A percentile compares a stretch with the other conserved stretches of the same genome.
Evolutionary conservation across 495 filamentous ascomycete genomes (phyloP).

Genomic region (Aspergillus cavernicola): DNA sequence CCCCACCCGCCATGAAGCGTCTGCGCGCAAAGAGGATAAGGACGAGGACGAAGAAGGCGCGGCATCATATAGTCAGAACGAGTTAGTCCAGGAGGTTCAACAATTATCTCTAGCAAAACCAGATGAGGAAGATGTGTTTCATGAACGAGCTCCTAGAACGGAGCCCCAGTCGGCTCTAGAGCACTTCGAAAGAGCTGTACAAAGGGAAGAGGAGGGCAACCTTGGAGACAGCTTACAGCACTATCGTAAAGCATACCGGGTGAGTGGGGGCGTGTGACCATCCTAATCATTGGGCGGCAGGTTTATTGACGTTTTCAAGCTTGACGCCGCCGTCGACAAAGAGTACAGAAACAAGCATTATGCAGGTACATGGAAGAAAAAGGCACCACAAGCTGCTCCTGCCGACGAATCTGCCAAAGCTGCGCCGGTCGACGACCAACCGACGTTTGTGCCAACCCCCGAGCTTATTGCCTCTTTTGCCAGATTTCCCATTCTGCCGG

Average conservation of each 20-base stretch:
- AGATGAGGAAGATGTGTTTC: constrained; percentile 32
- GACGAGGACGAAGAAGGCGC: constrained; percentile 33
- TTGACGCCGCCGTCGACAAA: constrained; percentile 80
- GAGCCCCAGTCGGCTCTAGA: constrained; percentile 80
- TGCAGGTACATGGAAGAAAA: constrained; percentile 53
- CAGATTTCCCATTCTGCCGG: constrained; percentile 57
- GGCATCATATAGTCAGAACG: constrained; percentile 36
- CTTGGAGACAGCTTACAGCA: constrained; percentile 85
- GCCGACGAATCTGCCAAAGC: constrained; percentile 51
- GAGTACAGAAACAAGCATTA: constrained; percentile 90
- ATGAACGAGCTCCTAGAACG: constrained; percentile 19
- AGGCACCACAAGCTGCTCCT: constrained; percentile 44
- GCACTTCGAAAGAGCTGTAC: constrained; percentile 88
- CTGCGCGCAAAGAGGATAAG: constrained; percentile 32
- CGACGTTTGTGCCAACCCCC: constrained; percentile 49
- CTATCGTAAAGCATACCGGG: constrained; percentile 86
- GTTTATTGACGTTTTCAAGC: constrained; percentile 37
- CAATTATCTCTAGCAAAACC: constrained; percentile 25
- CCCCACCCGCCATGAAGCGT: constrained; percentile 31
- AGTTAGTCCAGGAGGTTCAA: constrained; percentile 39
- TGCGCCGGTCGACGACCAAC: constrained; percentile 28
- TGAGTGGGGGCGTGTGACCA: constrained; percentile 48
- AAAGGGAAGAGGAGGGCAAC: constrained; percentile 78
- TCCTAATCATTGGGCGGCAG: background rate
- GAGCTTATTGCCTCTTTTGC: constrained; percentile 77